These are phyloP conservation scores for Fusarium goolgardi DNA, from an alignment of 2,329 filamentous ascomycete species.

Conservation along the genomic window DNA sequence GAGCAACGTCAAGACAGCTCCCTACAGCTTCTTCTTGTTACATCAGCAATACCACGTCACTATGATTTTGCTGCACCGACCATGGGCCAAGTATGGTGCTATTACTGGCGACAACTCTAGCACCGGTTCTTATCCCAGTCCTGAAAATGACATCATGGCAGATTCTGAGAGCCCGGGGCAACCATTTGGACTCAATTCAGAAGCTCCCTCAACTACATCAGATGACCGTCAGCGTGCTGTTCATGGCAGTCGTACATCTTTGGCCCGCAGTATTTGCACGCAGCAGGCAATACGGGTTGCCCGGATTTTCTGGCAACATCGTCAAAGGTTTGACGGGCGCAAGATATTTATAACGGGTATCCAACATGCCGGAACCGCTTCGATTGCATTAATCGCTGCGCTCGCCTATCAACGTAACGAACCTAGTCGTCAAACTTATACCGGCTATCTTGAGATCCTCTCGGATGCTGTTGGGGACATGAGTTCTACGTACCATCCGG, in stretches of 20 bases:
- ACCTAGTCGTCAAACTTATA: slow-evolving; percentile 53
- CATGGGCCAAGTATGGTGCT: slow-evolving; percentile 64
- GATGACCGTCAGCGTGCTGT: slow-evolving; percentile 52
- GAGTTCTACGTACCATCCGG: slow-evolving; percentile 64
- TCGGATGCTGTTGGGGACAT: slow-evolving; percentile 64
- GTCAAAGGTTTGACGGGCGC: slow-evolving; percentile 62
- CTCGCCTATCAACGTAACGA: slow-evolving; percentile 53
- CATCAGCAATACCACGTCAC: slow-evolving; percentile 67
- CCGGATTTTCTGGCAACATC: slow-evolving; percentile 66
- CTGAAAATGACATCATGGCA: slow-evolving; percentile 41
- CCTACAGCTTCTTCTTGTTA: slow-evolving; percentile 64
- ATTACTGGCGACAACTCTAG: slow-evolving; percentile 49
- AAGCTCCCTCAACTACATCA: slow-evolving; percentile 43
- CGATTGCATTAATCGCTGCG: slow-evolving; percentile 65
- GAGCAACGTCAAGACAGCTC: slow-evolving; percentile 62
- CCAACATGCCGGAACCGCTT: slow-evolving; percentile 66
- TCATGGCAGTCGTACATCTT: slow-evolving; percentile 56
- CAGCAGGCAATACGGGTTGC: slow-evolving; percentile 66
- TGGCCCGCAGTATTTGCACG: slow-evolving; percentile 65
- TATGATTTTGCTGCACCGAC: slow-evolving; percentile 64
- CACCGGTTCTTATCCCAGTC: slow-evolving; percentile 50
- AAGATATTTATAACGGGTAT: slow-evolving; percentile 63
- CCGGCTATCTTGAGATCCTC: slow-evolving; percentile 64
- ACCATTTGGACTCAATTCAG: slow-evolving; percentile 33
- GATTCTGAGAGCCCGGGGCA: slow-evolving; percentile 29